phyloP scores from a whole-genome alignment of 1,139 yeast species.

The Sugiyamaella japonica region DNA sequence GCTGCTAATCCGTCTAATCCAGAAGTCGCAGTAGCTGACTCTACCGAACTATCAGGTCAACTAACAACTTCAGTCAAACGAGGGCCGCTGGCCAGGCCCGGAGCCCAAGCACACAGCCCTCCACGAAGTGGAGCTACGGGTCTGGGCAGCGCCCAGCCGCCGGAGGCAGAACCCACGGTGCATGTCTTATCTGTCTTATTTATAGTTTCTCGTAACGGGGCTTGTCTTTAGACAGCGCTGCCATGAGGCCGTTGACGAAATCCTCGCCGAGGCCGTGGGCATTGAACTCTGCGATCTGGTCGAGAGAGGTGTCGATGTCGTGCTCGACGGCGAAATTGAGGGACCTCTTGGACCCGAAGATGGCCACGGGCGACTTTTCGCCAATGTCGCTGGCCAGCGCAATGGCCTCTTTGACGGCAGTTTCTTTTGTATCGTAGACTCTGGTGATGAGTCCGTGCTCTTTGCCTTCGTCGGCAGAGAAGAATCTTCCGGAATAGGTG shows the following conservation, averaged over 20 bases:
- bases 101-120: too few species aligned
- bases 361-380: constrained; percentile 56
- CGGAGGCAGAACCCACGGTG: too few species aligned
- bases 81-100: constrained; percentile 22
- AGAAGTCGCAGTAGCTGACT: constrained; percentile 29
- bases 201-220: constrained; percentile 37
- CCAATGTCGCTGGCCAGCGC: constrained; percentile 55
- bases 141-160: too few species aligned
- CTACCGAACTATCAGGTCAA: constrained; percentile 27
- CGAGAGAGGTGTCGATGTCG: constrained; percentile 51
- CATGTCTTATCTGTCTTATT: background rate
- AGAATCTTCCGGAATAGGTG: constrained; percentile 63
- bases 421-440: constrained; percentile 49
- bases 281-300: constrained; percentile 55
- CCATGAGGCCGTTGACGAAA: constrained; percentile 37
- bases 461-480: constrained; percentile 57
- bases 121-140: too few species aligned
- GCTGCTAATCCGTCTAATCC: constrained; percentile 67
- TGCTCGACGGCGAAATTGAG: constrained; percentile 55
- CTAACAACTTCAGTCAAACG: background rate
- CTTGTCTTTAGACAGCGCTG: constrained; percentile 36
- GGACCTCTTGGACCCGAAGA: constrained; percentile 63
- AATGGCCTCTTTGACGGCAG: constrained; percentile 53
- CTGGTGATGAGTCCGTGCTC: constrained; percentile 56
- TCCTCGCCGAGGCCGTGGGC: constrained; percentile 46